Conservation (phyloP, 1,139 yeast species). For the Candida glucosophila region DNA sequence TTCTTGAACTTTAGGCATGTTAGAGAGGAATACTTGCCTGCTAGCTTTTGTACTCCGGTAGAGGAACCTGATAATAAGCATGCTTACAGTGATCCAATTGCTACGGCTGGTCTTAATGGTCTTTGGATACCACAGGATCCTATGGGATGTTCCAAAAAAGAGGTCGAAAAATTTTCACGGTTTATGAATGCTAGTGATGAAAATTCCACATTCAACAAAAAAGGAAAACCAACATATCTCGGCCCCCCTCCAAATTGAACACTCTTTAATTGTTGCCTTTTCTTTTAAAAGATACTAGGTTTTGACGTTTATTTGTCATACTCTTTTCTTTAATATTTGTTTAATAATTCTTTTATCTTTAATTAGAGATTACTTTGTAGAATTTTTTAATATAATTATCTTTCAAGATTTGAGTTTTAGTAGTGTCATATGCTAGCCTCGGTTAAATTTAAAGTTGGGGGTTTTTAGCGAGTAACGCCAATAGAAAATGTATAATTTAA, state of each 20-base stretch:
- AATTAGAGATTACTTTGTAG: too few relatives aligned
- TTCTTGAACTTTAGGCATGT: slow-evolving; percentile 50
- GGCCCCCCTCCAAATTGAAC: slow-evolving; percentile 58
- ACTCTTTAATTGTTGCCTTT: too few relatives aligned
- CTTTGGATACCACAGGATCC: slow-evolving; percentile 88
- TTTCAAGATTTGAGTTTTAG: too few relatives aligned
- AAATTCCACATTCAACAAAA: slow-evolving; percentile 54
- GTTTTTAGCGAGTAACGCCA: too few relatives aligned
- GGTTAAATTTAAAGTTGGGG: too few relatives aligned
- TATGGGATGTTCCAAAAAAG: slow-evolving; percentile 62
- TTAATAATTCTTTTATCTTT: too few relatives aligned
- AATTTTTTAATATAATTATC: too few relatives aligned
- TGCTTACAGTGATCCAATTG: slow-evolving; percentile 65
- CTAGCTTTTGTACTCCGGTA: slow-evolving; percentile 26
- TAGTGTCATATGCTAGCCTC: too few relatives aligned
- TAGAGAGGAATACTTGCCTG: slow-evolving; percentile 42
- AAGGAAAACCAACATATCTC: slow-evolving; percentile 44
- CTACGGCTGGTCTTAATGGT: slow-evolving; percentile 54
- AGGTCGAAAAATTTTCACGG: slow-evolving; percentile 42
- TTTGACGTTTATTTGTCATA: too few relatives aligned
- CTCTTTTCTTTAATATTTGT: too few relatives aligned
- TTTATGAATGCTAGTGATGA: slow-evolving; percentile 50
- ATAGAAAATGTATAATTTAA: too few relatives aligned
- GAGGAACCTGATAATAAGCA: slow-evolving; percentile 23
- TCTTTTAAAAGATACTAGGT: too few relatives aligned